Evolutionary conservation across 441 rosid genomes (phyloP).

Genomic region (Erodium chrysanthum): DNA sequence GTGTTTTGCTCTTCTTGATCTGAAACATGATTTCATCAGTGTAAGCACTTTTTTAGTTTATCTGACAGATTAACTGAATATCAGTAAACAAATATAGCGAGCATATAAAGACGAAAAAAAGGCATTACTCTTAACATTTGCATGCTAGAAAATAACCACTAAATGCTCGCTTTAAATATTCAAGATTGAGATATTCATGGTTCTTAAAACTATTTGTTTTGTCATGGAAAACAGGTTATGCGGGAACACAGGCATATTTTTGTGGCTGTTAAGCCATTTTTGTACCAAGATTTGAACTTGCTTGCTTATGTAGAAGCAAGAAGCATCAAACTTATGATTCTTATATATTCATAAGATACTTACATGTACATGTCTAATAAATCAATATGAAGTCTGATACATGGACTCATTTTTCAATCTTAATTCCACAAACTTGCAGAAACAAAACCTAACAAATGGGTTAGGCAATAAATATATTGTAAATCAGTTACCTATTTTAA

Average conservation of each 20-base stretch:
- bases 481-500: constrained; percentile 34
- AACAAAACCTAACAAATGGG: background rate
- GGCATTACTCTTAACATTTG: background rate
- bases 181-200: background rate
- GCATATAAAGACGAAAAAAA: background rate
- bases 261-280: background rate
- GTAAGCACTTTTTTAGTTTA: background rate
- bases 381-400: too few species aligned
- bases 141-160: constrained; percentile 4
- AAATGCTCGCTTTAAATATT: background rate
- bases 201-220: background rate
- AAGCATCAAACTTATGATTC: too few species aligned
- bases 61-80: background rate
- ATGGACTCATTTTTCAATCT: constrained; percentile 2
- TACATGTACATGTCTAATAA: background rate
- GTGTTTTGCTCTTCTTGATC: constrained; percentile 28
- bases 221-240: background rate
- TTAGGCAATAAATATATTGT: background rate
- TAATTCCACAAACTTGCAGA: background rate
- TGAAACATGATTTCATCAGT: constrained; percentile 26
- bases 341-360: too few species aligned
- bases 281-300: too few species aligned
- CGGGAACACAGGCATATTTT: constrained; percentile 1
- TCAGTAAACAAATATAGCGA: background rate
- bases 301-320: too few species aligned